Evolutionary conservation across 78 protist genomes (phyloP).

Genomic region (slime mould (Dictyostelium discoideum)): dicty_2.7 NC_007090.3:267001-267500

Average conservation of each 20-base stretch:
- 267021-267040: background rate
- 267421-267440: conserved; percentile 50
- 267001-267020: too few relatives aligned
- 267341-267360: conserved; percentile 60
- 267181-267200: conserved; percentile 7
- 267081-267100: background rate
- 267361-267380: conserved; percentile 20
- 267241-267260: conserved; percentile 13
- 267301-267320: conserved; percentile 70
- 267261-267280: background rate
- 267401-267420: conserved; percentile 63
- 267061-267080: background rate
- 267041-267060: background rate
- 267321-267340: conserved; percentile 71
- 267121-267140: background rate
- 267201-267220: conserved; percentile 53
- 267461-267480: background rate
- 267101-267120: background rate
- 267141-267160: background rate
- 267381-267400: conserved; percentile 55
- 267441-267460: background rate
- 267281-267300: conserved; percentile 30
- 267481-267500: too few relatives aligned
- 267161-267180: background rate
- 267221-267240: conserved; percentile 41